Percentiles rank a stretch among this genome's conserved stretches.
Conservation (phyloP, 345 rosid species). For the Syzygium aromaticum region DNA sequence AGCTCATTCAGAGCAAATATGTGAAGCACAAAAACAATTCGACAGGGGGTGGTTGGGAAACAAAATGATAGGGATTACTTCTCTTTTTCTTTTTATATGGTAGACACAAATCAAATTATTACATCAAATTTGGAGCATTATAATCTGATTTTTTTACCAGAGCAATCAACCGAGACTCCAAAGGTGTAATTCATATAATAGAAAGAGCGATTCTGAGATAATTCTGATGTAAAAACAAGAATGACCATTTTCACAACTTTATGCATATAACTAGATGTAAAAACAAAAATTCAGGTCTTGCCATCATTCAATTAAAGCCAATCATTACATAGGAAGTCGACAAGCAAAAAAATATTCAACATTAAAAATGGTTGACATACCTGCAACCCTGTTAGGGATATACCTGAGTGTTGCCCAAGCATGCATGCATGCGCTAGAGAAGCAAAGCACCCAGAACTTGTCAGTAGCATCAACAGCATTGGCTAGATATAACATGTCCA, state of each 20-base stretch:
- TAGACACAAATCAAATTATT: not conserved
- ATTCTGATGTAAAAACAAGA: not conserved
- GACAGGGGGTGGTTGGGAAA: not conserved
- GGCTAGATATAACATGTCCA: conserved; percentile 65
- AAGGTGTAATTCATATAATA: not conserved
- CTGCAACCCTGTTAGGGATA: conserved; percentile 69
- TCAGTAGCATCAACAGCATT: conserved; percentile 49
- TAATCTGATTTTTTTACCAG: not conserved
- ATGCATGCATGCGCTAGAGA: conserved; percentile 80
- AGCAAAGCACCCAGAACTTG: conserved; percentile 86
- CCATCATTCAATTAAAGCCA: not conserved
- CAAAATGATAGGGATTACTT: not conserved
- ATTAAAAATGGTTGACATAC: conserved; percentile 19
- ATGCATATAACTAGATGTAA: too few relatives aligned
- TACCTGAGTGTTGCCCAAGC: conserved; percentile 91
- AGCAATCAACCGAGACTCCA: not conserved
- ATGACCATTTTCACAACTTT: not conserved
- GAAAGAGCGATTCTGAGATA: not conserved
- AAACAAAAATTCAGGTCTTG: not conserved
- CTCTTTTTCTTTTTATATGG: not conserved
- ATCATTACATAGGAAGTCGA: not conserved
- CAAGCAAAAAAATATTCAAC: not conserved
- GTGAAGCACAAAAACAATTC: not conserved
- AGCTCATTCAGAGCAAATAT: not conserved
- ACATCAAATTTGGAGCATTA: not conserved